Conservation (phyloP, 345 rosid genomes). For the Linum trigynum region DNA sequence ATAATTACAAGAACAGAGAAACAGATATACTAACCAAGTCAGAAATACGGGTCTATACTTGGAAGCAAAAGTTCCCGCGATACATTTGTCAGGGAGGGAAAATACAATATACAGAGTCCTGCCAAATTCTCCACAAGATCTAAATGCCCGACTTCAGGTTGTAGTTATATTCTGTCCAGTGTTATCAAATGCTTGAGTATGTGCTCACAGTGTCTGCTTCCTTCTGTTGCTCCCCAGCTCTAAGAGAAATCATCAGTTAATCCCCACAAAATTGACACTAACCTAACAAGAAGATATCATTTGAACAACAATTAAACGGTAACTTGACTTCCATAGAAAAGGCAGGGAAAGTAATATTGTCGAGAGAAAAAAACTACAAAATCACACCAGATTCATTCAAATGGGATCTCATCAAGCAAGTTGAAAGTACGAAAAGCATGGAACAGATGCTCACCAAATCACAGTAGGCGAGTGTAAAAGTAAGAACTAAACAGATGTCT, state of each 20-base stretch:
- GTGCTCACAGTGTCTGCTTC: not conserved
- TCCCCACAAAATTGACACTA: not conserved
- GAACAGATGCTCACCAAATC: no score
- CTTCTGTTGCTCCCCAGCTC: not conserved
- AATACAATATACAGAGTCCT: conserved; percentile 77
- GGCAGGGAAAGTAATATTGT: not conserved
- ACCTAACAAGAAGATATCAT: not conserved
- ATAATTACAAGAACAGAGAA: conserved; percentile 68
- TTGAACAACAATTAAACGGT: not conserved
- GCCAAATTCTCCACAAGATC: conserved; percentile 46
- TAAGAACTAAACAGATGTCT: no score
- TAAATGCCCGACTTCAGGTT: conserved; percentile 23
- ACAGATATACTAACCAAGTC: conserved; percentile 82
- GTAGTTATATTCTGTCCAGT: conserved; percentile 17
- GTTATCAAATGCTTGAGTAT: not conserved
- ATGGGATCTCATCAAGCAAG: no score
- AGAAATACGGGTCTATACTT: conserved; percentile 68
- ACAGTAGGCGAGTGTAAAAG: no score
- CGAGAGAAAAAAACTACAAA: not conserved
- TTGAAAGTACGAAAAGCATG: no score
- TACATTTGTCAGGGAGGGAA: conserved; percentile 57
- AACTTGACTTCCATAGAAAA: not conserved
- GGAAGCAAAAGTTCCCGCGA: conserved; percentile 57
- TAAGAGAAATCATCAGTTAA: not conserved
- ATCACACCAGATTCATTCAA: not conserved